Evolutionary conservation across 768 basidiomycete species (phyloP).

Genomic region (Boletus tomentosulus): DNA sequence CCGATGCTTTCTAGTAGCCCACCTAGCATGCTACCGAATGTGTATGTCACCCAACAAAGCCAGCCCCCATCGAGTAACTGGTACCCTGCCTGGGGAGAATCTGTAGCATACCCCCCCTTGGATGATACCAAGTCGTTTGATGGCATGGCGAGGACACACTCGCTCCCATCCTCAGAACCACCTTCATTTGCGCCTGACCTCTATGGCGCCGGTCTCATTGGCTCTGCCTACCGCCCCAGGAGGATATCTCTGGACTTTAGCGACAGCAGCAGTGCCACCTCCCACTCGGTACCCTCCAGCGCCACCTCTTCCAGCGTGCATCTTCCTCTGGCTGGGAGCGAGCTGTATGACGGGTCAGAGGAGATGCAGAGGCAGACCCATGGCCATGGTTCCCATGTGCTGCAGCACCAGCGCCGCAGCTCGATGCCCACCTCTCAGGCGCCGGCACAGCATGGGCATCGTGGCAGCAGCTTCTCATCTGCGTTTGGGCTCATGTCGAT

Average conservation of each 20-base stretch:
- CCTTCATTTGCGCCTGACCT: constrained; percentile 20
- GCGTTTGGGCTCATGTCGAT: constrained; percentile 76
- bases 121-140: constrained; percentile 30
- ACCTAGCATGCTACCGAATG: constrained; percentile 3
- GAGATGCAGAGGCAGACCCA: constrained; percentile 24
- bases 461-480: constrained; percentile 41
- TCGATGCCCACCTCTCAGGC: constrained; percentile 15
- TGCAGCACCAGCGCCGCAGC: constrained; percentile 17
- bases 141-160: constrained; percentile 14
- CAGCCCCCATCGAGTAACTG: constrained; percentile 16
- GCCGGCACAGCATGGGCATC: constrained; percentile 11
- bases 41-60: constrained; percentile 19
- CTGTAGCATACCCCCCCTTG: constrained; percentile 18
- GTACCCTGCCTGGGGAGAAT: constrained; percentile 27
- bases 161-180: constrained; percentile 21
- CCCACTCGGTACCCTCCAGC: constrained; percentile 48
- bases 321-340: constrained; percentile 38
- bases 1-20: constrained; percentile 6
- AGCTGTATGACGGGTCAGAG: constrained; percentile 27
- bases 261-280: constrained; percentile 42
- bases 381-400: constrained; percentile 1
- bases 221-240: constrained; percentile 29
- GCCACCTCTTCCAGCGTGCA: constrained; percentile 51
- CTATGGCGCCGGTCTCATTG: constrained; percentile 16
- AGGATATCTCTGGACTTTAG: constrained; percentile 36